Conservation (phyloP, 2,329 filamentous ascomycete species). For the Teratosphaeria zuluensis region DNA sequence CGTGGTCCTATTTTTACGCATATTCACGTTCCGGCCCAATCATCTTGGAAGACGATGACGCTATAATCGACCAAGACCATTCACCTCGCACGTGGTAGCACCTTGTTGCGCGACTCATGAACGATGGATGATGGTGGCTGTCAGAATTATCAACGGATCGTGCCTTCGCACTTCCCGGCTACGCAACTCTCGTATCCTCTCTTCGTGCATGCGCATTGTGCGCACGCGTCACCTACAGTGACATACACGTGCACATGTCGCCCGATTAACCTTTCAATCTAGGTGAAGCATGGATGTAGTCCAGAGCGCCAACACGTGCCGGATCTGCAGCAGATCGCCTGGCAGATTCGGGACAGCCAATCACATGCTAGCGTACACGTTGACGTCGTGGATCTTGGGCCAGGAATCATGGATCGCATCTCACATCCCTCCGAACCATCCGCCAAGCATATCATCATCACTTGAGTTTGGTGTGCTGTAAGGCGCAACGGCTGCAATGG, state of each 20-base stretch:
- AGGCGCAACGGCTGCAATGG: background rate
- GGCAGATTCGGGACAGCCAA: background rate
- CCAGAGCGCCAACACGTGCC: background rate
- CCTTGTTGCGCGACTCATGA: too few relatives aligned
- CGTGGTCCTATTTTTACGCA: too few relatives aligned
- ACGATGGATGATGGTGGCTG: too few relatives aligned
- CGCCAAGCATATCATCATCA: background rate
- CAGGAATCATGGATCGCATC: background rate
- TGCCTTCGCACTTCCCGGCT: background rate
- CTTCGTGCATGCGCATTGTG: background rate
- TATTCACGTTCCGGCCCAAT: too few relatives aligned
- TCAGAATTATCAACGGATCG: background rate
- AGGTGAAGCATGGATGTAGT: background rate
- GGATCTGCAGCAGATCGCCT: background rate
- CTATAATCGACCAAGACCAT: too few relatives aligned
- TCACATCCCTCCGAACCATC: background rate
- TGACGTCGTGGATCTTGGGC: background rate
- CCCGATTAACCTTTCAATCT: background rate
- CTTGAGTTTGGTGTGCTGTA: background rate
- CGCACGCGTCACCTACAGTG: background rate
- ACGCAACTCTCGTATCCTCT: background rate
- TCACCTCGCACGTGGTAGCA: too few relatives aligned
- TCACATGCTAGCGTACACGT: background rate
- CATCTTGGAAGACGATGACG: too few relatives aligned
- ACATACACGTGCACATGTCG: background rate